Percentiles rank a stretch among this genome's conserved stretches.
Conservation (phyloP, 768 basidiomycete genomes). For the Boletus tylopilopsis region DNA sequence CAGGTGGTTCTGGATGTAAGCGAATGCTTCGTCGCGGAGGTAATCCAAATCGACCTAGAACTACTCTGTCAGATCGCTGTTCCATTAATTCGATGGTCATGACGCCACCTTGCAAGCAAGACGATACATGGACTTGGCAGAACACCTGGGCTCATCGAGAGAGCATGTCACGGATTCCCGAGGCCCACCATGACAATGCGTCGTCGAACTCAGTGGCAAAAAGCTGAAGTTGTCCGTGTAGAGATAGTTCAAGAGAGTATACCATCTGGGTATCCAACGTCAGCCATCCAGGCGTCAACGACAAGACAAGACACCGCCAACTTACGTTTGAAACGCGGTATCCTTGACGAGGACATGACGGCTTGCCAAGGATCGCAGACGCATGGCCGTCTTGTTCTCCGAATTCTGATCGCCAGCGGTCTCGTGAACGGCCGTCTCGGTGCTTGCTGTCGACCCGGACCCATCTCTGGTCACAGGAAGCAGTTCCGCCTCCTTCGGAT, state of each 20-base stretch:
- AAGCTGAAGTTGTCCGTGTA: conserved; percentile 35
- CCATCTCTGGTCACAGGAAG: not conserved
- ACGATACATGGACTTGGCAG: conserved; percentile 44
- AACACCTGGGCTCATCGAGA: conserved; percentile 24
- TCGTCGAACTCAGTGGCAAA: conserved; percentile 23
- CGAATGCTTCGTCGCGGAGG: conserved; percentile 15
- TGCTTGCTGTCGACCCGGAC: conserved; percentile 2
- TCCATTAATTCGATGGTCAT: not conserved
- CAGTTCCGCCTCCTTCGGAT: not conserved
- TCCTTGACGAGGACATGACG: conserved; percentile 26
- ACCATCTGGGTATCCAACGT: conserved; percentile 31
- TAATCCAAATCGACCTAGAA: conserved; percentile 19
- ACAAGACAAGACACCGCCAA: not conserved
- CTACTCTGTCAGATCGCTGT: not conserved
- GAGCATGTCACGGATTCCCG: conserved; percentile 1
- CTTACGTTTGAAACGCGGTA: conserved; percentile 27
- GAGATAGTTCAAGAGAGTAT: conserved; percentile 37
- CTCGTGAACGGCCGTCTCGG: conserved; percentile 5
- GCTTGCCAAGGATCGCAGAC: conserved; percentile 15
- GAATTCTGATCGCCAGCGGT: not conserved
- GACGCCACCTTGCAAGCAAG: conserved; percentile 38
- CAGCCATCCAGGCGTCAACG: not conserved
- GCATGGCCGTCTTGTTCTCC: not conserved
- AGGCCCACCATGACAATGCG: not conserved
- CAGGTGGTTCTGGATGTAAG: conserved; percentile 13